Evolutionary conservation across 1,284 basidiomycete species (phyloP), one percentile per base, ranked within the genome.

Genomic region (Ceratobasidium papillatum): DNA sequence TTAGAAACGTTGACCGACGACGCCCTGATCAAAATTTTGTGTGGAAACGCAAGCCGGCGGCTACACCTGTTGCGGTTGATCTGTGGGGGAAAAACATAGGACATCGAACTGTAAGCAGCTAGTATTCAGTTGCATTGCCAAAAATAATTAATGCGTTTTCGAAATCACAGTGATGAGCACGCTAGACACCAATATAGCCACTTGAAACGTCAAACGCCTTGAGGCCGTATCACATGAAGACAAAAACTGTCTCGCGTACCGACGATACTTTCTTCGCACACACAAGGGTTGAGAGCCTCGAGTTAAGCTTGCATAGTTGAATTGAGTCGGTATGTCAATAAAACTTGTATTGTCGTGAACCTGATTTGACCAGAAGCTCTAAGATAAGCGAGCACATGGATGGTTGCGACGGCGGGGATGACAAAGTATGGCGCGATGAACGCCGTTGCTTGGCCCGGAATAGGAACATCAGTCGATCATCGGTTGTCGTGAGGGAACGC

Each of bases 401-500:
- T 12, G 47, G 38, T 52, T 41, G 36, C 36, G 32, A 54, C 25
- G 12, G 51, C 14, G 22, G 17, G 12, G 30, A 19, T 47, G 45
- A 47, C 45, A 19, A n/a, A 19, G 45, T 45, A 38, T 68, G 49
- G 65, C 49, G 66, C 54, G 54, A 71, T 52, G 25, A 71, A 71
- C 52, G n/a, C 43, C 22, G 66, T 71, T 71, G 66, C 66, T 11
- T 43, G 9, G 54, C 65, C 49, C n/a, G 56, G 51, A 54, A 54
- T 43, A 56, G 65, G 38, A 54, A 27, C 30, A 32, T 52, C 51
- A 38, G 14, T 19, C 32, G 32, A 38, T 56, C 52, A 56, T 36
- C 49, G 51, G 41, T 36, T 41, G 66, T 71, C 36, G 66, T 59
- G 34, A 71, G 54, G 66, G 66, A 58, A 71, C 66, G 41, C 22